These are phyloP conservation scores for Naegleria gruberi DNA, from an alignment of 208 protist species.

Conservation along the genomic window DNA sequence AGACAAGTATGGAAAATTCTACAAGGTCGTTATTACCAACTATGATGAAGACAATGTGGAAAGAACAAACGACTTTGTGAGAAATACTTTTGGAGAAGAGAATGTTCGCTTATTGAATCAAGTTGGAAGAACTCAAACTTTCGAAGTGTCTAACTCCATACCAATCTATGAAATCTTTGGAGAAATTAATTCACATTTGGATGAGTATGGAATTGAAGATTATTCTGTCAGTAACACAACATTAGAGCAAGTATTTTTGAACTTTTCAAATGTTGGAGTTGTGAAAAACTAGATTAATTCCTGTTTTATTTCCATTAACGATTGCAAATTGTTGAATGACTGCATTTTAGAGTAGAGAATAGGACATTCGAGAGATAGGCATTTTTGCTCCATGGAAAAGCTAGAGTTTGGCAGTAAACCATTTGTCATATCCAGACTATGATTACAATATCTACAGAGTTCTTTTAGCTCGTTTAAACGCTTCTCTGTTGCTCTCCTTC, in stretches of 20 bases:
- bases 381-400: not conserved
- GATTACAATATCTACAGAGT: not conserved
- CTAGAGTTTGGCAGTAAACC: not conserved
- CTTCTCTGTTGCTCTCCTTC: not conserved
- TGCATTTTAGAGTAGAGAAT: not conserved
- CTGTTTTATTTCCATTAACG: too few relatives aligned
- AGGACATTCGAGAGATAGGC: not conserved
- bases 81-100: too few relatives aligned
- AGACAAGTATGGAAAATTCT: constrained; percentile 36
- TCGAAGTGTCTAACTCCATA: not conserved
- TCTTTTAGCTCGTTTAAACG: not conserved
- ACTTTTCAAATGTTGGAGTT: not conserved
- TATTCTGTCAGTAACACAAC: constrained; percentile 65
- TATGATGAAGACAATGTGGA: not conserved
- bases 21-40: not conserved
- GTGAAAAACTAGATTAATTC: not conserved
- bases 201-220: constrained; percentile 45
- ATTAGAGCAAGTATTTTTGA: constrained; percentile 72
- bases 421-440: not conserved
- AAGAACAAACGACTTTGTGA: too few relatives aligned
- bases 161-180: constrained; percentile 24
- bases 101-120: not conserved
- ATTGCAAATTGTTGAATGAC: not conserved
- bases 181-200: not conserved
- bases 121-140: not conserved